Evolutionary conservation across 129 eudicot species (phyloP), one percentile per base, ranked within the genome.

Genomic region (Arctium lappa): DNA sequence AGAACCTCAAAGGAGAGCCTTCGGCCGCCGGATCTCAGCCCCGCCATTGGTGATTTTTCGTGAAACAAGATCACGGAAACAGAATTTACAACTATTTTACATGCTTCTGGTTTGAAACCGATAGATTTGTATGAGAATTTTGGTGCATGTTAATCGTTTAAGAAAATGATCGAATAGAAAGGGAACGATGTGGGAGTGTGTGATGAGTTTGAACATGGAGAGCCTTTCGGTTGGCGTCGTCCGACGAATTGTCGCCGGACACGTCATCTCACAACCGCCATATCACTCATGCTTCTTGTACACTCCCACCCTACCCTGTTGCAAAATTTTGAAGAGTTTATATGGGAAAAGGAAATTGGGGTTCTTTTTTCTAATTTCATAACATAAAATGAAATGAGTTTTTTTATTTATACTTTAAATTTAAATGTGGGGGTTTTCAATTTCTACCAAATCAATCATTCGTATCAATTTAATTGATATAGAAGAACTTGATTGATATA

Each of bases 1-100:
- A 89, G 86, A 39, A 86, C 76, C 68, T 80, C 82, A 86, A 89
- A 89, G 16, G 89, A 86, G 11, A 86, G 72, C 72, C 83, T 83
- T 10, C 89, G 88, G 31, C 79, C 77, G 60, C 76, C 42, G 76
- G 89, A 80, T 83, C 88, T 84, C 77, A 81, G 36, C 11, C 78
- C 87, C 88, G 69, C 79, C 79, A 75, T 75, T 48, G 69, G 69
- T 39, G 7, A 29, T 4, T 62, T 6, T 34, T 13, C 16, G 46
- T 22, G 69, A 75, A 10, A 62, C n/a, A 12, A 48, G 60, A 48
- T 48, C 60, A 12, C 60, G 30, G 69, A 62, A 66, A 66, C 33
- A 27, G 15, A 9, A 66, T 66, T 56, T 60, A 60, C 29, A 60
- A 60, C 30, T 60, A n/a, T 60, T 66, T 66, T 66, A 66, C 33